Evolutionary conservation across 1,284 basidiomycete genomes (phyloP).

Genomic region (Fomitopsis schrenkii): DNA sequence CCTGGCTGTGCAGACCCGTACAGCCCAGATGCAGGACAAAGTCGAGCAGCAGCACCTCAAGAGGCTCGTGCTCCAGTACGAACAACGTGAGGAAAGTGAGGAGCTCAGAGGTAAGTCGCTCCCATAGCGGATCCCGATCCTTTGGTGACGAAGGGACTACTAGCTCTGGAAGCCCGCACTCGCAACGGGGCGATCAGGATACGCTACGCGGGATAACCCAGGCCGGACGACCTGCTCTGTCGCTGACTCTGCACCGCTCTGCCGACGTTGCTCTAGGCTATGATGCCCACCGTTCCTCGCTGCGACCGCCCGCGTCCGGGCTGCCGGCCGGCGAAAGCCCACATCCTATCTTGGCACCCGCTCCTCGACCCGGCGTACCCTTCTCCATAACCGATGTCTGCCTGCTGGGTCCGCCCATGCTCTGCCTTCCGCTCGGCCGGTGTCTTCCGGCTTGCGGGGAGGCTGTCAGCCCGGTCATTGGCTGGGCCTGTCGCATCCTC

Average conservation of each 20-base stretch:
- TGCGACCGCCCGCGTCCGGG: slow-evolving; percentile 8
- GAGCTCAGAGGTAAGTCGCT: slow-evolving; percentile 64
- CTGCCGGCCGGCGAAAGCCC: slow-evolving; percentile 13
- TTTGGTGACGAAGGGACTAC: not conserved
- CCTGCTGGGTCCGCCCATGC: slow-evolving; percentile 3
- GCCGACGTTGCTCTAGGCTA: slow-evolving; percentile 4
- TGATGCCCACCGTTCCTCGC: slow-evolving; percentile 15
- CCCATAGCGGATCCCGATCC: not conserved
- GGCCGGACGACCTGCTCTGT: not conserved
- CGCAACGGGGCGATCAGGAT: slow-evolving; percentile 66
- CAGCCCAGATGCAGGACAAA: slow-evolving; percentile 87
- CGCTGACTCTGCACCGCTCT: slow-evolving; percentile 14
- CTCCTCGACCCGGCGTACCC: slow-evolving; percentile 17
- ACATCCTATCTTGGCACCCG: slow-evolving; percentile 15
- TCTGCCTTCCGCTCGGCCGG: slow-evolving; percentile 1
- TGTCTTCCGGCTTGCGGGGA: not conserved
- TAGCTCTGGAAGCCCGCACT: slow-evolving; percentile 66
- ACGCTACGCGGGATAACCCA: slow-evolving; percentile 54
- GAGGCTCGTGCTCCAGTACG: slow-evolving; percentile 84
- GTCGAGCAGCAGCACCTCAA: slow-evolving; percentile 96
- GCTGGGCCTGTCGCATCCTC: not conserved
- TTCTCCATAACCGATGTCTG: slow-evolving; percentile 12
- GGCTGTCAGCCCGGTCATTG: not conserved
- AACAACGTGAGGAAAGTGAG: slow-evolving; percentile 80
- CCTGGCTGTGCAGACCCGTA: slow-evolving; percentile 84